Evolutionary conservation across 2,329 filamentous ascomycete genomes (phyloP).

Genomic region (Exophiala oligosperma): DNA sequence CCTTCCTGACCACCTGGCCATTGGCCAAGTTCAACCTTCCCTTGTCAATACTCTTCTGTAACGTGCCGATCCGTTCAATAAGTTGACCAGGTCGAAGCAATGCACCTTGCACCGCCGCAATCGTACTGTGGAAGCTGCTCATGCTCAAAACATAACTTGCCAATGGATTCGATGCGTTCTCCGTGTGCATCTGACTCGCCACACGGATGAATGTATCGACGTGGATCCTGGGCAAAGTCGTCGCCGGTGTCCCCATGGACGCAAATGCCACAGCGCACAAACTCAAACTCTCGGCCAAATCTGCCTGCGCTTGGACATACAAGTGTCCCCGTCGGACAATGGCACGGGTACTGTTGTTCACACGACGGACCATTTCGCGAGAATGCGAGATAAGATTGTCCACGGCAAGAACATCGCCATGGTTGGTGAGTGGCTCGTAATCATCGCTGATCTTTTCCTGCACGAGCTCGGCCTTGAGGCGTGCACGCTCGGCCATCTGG

Average conservation of each 20-base stretch:
- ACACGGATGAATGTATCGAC: conserved; percentile 72
- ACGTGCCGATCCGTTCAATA: conserved; percentile 71
- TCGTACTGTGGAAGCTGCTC: conserved; percentile 77
- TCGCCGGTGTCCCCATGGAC: conserved; percentile 49
- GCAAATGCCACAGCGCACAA: conserved; percentile 49
- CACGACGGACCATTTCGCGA: conserved; percentile 80
- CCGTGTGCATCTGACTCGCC: conserved; percentile 61
- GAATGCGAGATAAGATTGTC: conserved; percentile 92
- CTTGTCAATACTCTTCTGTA: conserved; percentile 75
- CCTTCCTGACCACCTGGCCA: conserved; percentile 46
- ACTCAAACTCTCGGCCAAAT: conserved; percentile 44
- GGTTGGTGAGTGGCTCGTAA: conserved; percentile 68
- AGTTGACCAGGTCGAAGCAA: conserved; percentile 77
- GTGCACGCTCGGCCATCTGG: conserved; percentile 85
- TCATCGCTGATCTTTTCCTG: conserved; percentile 86
- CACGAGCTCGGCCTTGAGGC: conserved; percentile 79
- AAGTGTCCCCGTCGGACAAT: conserved; percentile 78
- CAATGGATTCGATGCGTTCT: conserved; percentile 69
- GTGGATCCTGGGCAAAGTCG: conserved; percentile 69
- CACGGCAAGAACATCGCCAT: conserved; percentile 71
- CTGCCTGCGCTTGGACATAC: conserved; percentile 62
- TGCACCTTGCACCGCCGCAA: conserved; percentile 75
- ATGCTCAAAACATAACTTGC: conserved; percentile 73
- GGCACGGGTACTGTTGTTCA: conserved; percentile 80
- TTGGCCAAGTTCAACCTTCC: conserved; percentile 73